A percentile compares a stretch with the other conserved stretches of the same genome.
phyloP scores from a whole-genome alignment of 2,329 filamentous ascomycete species.

The Calonectria henricotiae region DNA sequence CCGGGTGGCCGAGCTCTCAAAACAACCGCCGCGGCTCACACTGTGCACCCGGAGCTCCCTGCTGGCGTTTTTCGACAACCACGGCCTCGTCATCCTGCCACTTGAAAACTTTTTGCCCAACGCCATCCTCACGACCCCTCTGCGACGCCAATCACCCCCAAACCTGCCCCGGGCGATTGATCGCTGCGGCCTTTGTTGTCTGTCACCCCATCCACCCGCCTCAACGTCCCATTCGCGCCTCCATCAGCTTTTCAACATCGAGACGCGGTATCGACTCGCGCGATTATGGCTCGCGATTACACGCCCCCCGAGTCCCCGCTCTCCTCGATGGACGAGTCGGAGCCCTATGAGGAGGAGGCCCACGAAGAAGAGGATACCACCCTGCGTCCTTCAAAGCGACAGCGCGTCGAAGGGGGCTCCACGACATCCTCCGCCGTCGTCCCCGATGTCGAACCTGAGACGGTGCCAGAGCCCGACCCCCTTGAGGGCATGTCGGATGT shows the following conservation, averaged over 20 bases:
- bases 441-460: conserved; percentile 63
- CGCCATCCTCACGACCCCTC: conserved; percentile 25
- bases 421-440: conserved; percentile 64
- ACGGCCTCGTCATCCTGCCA: conserved; percentile 36
- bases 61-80: conserved; percentile 49
- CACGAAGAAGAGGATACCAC: conserved; percentile 63
- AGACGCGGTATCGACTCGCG: conserved; percentile 51
- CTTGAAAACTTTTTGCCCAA: conserved; percentile 33
- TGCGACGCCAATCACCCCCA: conserved; percentile 12
- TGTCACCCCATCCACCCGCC: not conserved
- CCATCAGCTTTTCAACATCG: conserved; percentile 27
- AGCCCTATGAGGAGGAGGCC: conserved; percentile 65
- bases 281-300: conserved; percentile 58
- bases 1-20: not conserved
- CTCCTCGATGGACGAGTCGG: conserved; percentile 65
- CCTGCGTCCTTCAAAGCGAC: conserved; percentile 65
- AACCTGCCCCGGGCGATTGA: conserved; percentile 3
- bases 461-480: conserved; percentile 67
- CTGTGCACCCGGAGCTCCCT: conserved; percentile 49
- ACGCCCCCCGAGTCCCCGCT: conserved; percentile 65
- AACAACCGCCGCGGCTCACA: conserved; percentile 33
- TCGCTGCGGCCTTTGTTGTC: not conserved
- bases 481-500: conserved; percentile 79
- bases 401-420: conserved; percentile 64
- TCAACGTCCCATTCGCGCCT: conserved; percentile 27